Evolutionary conservation across 2,329 filamentous ascomycete species (phyloP).

Genomic region (Fusarium anguioides): DNA sequence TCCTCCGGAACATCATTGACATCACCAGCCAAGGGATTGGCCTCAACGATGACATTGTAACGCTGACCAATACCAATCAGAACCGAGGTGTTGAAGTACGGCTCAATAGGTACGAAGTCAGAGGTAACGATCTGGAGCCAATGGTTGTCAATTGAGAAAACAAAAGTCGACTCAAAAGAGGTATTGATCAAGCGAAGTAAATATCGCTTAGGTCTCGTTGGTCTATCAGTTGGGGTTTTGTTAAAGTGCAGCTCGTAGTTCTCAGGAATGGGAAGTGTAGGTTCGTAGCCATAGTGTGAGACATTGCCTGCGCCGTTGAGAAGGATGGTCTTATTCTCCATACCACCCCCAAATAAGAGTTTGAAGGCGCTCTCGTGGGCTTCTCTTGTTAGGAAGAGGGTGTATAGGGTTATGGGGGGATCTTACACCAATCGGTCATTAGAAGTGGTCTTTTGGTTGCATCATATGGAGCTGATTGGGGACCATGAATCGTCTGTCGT

Average conservation of each 20-base stretch:
- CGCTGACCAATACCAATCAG: slow-evolving; percentile 38
- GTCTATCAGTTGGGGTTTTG: slow-evolving; percentile 35
- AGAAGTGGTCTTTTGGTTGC: slow-evolving; percentile 23
- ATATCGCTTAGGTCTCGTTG: slow-evolving; percentile 24
- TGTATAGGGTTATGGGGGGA: background rate
- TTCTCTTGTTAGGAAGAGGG: background rate
- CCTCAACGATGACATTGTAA: slow-evolving; percentile 37
- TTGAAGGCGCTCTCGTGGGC: slow-evolving; percentile 33
- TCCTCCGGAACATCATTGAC: slow-evolving; percentile 20
- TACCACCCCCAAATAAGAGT: background rate
- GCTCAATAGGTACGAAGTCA: slow-evolving; percentile 39
- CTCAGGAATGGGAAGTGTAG: background rate
- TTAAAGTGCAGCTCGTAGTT: slow-evolving; percentile 34
- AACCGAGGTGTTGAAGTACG: slow-evolving; percentile 23
- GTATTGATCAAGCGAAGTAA: slow-evolving; percentile 40
- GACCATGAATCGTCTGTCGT: slow-evolving; percentile 35
- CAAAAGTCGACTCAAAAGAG: slow-evolving; percentile 33
- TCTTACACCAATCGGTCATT: slow-evolving; percentile 39
- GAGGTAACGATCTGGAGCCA: slow-evolving; percentile 28
- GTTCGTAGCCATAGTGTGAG: slow-evolving; percentile 15
- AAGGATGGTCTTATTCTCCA: slow-evolving; percentile 36
- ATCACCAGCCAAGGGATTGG: slow-evolving; percentile 22
- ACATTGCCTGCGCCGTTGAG: slow-evolving; percentile 34
- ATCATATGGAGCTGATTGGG: slow-evolving; percentile 32
- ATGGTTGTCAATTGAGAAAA: slow-evolving; percentile 43